Evolutionary conservation across 345 rosid species (phyloP), one percentile per base, ranked within the genome.

Genomic region (Eucalyptus erythrocorys): DNA sequence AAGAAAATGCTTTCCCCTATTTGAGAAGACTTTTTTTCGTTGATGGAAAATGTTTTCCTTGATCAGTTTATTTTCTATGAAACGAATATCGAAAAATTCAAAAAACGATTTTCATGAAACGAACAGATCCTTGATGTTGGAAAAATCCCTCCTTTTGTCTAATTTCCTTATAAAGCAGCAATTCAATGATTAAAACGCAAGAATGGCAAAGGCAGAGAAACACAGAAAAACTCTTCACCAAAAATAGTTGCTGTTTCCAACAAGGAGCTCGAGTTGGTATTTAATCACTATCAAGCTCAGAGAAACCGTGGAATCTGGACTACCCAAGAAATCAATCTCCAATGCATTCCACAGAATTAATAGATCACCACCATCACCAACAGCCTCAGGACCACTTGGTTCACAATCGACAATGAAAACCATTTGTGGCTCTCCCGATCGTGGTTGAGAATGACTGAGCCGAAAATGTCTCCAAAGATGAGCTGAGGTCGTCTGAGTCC

Each of bases 251-350:
- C 0, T 5, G 19, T 49, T 15, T 5, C 1, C 55, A 51, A 19
- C 57, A 19, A 51, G 19, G 24, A 51, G 55, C 55, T 19, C 24
- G 89, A 95, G 96, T 88, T 95, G 96, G 98, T 95, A 95, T 68
- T 94, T 95, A 45, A 94, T 95, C 88, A 95, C 96, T 8, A 89
- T 93, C 79, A 93, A 94, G 91, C 94, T 94, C 88, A 90, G 92
- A 86, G 96, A 95, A 91, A 94, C 93, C 4, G 88, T 95, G 42
- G 95, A 94, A 92, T 91, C 94, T 43, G 89, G 89, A 26, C 59
- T 90, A 15, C 93, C 94, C 26, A 87, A 82, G 66, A 85, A 91
- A 12, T 81, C 92, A n/a, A 26, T 68, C 42, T 86, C 86, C 90
- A 86, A 3, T 3, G 43, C 80, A 17, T 68, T 68, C 80, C 80